phyloP scores from a whole-genome alignment of 805 yeast species.

The Groenewaldozyma salmanticensis region DNA sequence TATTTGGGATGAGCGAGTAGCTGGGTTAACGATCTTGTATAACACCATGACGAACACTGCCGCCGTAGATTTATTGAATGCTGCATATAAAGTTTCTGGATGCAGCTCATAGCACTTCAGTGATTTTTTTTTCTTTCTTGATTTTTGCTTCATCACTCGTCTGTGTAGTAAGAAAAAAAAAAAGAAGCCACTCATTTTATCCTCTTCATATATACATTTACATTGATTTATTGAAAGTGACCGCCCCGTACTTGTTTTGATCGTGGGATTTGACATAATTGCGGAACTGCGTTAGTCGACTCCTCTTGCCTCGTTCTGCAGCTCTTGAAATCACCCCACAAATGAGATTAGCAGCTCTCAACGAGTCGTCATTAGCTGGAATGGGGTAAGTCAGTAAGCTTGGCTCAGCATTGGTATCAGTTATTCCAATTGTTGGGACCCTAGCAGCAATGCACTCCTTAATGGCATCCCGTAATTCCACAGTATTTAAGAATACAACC shows the following conservation, averaged over 20 bases:
- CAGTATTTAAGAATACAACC: constrained; percentile 77
- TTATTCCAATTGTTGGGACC: constrained; percentile 86
- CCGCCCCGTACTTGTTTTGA: not conserved
- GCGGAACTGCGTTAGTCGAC: not conserved
- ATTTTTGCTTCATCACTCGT: too few species aligned
- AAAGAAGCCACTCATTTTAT: too few species aligned
- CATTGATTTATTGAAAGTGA: not conserved
- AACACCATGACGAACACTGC: not conserved
- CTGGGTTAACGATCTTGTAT: not conserved
- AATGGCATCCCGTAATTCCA: constrained; percentile 71
- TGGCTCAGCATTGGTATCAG: constrained; percentile 92
- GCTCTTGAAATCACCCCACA: constrained; percentile 79
- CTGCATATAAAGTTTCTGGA: not conserved
- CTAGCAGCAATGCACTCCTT: constrained; percentile 73
- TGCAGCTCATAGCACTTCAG: too few species aligned
- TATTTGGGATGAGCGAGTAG: not conserved
- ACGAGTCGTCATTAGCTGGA: constrained; percentile 91
- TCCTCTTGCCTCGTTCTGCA: constrained; percentile 56
- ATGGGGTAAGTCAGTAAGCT: constrained; percentile 84
- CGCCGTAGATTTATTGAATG: not conserved
- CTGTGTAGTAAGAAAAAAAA: too few species aligned
- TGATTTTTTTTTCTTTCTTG: too few species aligned
- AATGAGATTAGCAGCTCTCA: constrained; percentile 69
- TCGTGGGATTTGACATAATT: not conserved
- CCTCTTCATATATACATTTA: too few species aligned